Base-by-base conservation (phyloP, 1,284 basidiomycete genomes). In the Rhizopogon parksii region DNA sequence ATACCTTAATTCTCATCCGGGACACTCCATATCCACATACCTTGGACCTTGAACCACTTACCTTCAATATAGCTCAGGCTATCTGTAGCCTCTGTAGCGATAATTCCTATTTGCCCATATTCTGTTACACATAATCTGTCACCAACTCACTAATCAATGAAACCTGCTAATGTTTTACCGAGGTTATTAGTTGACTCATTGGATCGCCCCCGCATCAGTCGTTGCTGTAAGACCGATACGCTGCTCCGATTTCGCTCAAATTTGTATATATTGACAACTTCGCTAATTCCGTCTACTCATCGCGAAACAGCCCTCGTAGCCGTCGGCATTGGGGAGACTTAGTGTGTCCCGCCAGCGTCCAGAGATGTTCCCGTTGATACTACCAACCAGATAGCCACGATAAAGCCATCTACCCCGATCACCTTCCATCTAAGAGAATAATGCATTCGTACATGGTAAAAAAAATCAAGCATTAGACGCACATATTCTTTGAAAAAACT, bases 381-480 rank as follows among this genome's bases (percentile, higher is more conserved):
- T 77, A 2, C 86, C 86, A 21, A 88, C 74, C 42, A 89, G 71
- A 65, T 84, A 89, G 25, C 84, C 84, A 47, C 85, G 75, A 63
- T 89, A 89, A 8, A 89, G 66, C 86, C 87, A 89, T 56, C 74
- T 79, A 8, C 86, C 87, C 54, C 87, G 74, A 54, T 85, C 82
- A 17, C 77, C 80, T 54, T 80, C 77, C 17, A 77, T 69, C 86
- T 88, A 54, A 19, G 27, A 53, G n/a, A 24, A 24, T 15, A 32
- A 25, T 6, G 11, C 4, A 32, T 53, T 53, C 34, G 54, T 36
- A 36, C 19, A 12, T 37, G 9, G 12, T 49, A 45, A 3, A 35
- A 19, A 19, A 19, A 35, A 47, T 5, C 35, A 46, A 52, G 40
- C 35, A 17, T 46, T 42, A 27, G 27, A 72, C 81, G 40, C 60